phyloP scores from a whole-genome alignment of 805 yeast genomes.

The Zygotorulaspora chibaensis region DNA sequence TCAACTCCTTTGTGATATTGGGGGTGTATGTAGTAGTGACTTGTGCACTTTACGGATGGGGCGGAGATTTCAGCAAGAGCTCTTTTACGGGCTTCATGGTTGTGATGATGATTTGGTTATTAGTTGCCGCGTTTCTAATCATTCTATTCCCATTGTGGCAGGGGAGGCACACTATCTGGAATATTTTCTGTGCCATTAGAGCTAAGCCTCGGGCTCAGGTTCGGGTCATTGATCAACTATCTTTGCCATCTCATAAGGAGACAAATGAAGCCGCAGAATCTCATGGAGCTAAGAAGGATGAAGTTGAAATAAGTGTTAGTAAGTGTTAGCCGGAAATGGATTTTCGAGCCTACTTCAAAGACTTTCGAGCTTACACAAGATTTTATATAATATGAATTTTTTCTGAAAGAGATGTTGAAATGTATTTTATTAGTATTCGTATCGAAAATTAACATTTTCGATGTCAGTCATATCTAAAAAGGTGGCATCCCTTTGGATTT shows the following conservation, averaged over 20 bases:
- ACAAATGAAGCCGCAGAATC: not conserved
- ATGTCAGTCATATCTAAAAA: constrained; percentile 9
- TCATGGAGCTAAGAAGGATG: not conserved
- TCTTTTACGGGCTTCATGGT: constrained; percentile 38
- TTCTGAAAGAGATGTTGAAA: no score
- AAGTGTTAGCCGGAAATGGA: not conserved
- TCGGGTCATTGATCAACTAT: not conserved
- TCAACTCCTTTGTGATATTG: constrained; percentile 35
- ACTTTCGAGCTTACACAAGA: no score
- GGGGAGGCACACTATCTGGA: constrained; percentile 25
- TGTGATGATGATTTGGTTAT: constrained; percentile 38
- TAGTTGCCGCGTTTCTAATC: constrained; percentile 36
- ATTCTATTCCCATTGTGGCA: constrained; percentile 38
- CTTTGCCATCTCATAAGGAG: not conserved
- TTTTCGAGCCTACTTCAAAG: no score
- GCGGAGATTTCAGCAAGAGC: constrained; percentile 34
- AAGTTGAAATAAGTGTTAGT: not conserved
- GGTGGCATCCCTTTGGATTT: constrained; percentile 1
- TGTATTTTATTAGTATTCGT: constrained; percentile 1
- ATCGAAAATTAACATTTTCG: constrained; percentile 7
- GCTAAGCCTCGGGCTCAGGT: not conserved
- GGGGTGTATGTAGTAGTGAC: constrained; percentile 36
- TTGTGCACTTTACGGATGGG: constrained; percentile 34
- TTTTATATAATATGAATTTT: no score
- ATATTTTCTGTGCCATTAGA: constrained; percentile 1